Evolutionary conservation across 129 eudicot genomes (phyloP), one percentile per base, ranked within the genome.

Genomic region (Saussurea involucrata): DNA sequence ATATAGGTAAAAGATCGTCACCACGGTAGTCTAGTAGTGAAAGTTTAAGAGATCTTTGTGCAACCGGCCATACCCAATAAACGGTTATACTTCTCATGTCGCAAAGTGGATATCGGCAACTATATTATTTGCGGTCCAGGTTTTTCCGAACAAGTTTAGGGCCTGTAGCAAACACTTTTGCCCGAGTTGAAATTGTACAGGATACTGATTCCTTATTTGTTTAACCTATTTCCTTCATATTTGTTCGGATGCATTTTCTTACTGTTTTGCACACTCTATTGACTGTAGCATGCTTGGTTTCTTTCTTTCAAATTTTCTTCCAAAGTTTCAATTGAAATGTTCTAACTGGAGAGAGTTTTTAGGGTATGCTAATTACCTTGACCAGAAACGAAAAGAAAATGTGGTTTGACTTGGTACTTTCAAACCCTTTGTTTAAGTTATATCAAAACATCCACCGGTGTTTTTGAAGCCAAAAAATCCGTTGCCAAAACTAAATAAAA

Each of bases 61-160:
- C 37, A 61, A 46, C 72, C 27, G 29, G 58, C 67, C 63, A 36
- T 69, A 25, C 29, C 72, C 40, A n/a, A 15, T 33, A 15, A 29
- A 15, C 7, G 60, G 60, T 5, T 49, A 49, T 15, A 49, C 60
- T 49, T 5, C 17, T 46, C 21, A 49, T 49, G 60, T 49, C 21
- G 60, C 60, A 49, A 49, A 49, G 60, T 60, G 71, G 65, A 64
- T 29, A 21, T 6, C 55, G 24, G 8, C 71, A 61, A 63, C 63
- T 34, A 22, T 31, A 13, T 63, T 72, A 20, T 40, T 71, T 71
- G 64, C 31, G 29, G 37, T 69, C 11, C 42, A 24, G 65, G 27
- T 10, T 63, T 58, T 78, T 77, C 57, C 57, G 31, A 61, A 57
- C 71, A 40, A 72, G 78, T 73, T 80, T 73, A 53, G 61, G 79